These are phyloP conservation scores for Schoenoplectus triqueter DNA, from an alignment of 202 grass and related monocot genomes.

Conservation along the genomic window DNA sequence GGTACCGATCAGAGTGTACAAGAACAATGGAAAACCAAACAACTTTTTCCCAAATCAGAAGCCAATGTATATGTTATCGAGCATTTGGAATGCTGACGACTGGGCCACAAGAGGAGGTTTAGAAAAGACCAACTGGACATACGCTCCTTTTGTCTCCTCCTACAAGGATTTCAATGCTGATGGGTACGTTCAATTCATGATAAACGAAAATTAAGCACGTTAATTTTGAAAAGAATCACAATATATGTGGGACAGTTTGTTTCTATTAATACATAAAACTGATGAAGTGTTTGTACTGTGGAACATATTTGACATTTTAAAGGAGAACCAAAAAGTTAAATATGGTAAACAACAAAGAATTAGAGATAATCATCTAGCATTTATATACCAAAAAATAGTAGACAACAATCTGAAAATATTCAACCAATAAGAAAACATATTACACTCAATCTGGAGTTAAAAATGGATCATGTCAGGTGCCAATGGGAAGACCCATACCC, in stretches of 20 bases:
- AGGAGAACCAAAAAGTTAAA: too few species aligned
- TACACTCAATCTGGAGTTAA: not conserved
- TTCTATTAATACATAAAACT: not conserved
- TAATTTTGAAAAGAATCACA: not conserved
- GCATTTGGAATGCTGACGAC: slow-evolving; percentile 99
- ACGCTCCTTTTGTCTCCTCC: slow-evolving; percentile 79
- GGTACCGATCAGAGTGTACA: slow-evolving; percentile 80
- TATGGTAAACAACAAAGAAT: not conserved
- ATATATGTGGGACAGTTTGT: not conserved
- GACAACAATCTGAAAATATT: not conserved
- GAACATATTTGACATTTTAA: too few species aligned
- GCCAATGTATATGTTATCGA: slow-evolving; percentile 98
- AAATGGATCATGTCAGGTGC: slow-evolving; percentile 44
- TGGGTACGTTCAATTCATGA: slow-evolving; percentile 24
- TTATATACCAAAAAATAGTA: not conserved
- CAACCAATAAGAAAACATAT: slow-evolving; percentile 12
- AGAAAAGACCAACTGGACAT: slow-evolving; percentile 93
- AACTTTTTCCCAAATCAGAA: slow-evolving; percentile 79
- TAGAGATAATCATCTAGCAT: too few species aligned
- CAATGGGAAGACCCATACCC: slow-evolving; percentile 54
- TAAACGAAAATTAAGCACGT: not conserved
- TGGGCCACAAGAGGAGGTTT: slow-evolving; percentile 91
- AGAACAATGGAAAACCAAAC: slow-evolving; percentile 66
- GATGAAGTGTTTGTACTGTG: not conserved
- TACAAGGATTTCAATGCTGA: slow-evolving; percentile 90